Evolutionary conservation across 1,284 basidiomycete genomes (phyloP).

Genomic region (Clitocybe nebularis): DNA sequence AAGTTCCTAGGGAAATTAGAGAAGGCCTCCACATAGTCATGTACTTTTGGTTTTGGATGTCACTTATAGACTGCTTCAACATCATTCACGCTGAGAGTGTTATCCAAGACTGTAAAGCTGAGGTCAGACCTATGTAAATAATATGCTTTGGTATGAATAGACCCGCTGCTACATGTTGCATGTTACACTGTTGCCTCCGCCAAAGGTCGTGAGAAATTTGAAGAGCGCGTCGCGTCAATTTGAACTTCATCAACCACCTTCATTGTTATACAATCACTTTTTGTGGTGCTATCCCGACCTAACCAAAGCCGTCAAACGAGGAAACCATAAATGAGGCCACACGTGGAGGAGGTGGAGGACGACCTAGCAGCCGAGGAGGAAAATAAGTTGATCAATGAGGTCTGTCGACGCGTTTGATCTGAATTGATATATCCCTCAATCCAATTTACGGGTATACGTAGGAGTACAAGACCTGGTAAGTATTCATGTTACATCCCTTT

Average conservation of each 20-base stretch:
- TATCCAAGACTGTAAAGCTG: no score
- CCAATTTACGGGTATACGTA: constrained; percentile 26
- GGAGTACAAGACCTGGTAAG: constrained; percentile 83
- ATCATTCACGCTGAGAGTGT: no score
- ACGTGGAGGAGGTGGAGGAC: constrained; percentile 75
- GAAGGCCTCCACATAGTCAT: constrained; percentile 38
- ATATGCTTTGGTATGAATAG: no score
- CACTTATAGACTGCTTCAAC: neutral
- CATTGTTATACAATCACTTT: no score
- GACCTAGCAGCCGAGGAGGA: constrained; percentile 80
- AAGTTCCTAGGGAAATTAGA: constrained; percentile 81
- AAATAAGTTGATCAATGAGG: constrained; percentile 92
- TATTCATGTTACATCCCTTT: constrained; percentile 2
- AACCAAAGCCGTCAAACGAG: neutral
- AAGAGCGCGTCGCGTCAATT: constrained; percentile 37
- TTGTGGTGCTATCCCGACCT: no score
- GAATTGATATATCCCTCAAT: neutral
- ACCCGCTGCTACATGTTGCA: no score
- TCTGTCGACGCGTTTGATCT: constrained; percentile 32
- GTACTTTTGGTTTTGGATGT: constrained; percentile 7
- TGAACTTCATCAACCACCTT: constrained; percentile 8
- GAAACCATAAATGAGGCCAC: constrained; percentile 51
- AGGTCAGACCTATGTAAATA: no score
- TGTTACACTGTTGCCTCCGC: no score
- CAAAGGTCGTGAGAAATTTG: constrained; percentile 35